phyloP scores from a whole-genome alignment of 2,329 filamentous ascomycete species.

The Hypoxylon sp. region DNA sequence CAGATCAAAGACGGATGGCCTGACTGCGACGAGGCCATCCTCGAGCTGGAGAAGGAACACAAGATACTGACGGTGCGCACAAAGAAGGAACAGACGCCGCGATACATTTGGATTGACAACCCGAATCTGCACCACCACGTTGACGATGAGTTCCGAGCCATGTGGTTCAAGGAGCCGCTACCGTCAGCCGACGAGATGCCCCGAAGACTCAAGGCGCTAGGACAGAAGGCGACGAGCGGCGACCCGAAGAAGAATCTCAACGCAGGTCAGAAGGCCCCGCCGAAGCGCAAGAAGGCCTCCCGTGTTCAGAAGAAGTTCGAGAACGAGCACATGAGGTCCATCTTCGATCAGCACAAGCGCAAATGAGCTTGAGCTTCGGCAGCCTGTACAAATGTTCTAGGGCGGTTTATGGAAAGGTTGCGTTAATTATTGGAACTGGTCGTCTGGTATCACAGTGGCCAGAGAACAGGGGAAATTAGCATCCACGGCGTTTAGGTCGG shows the following conservation, averaged over 20 bases:
- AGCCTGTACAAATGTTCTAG: conserved; percentile 53
- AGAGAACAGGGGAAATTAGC: conserved; percentile 18
- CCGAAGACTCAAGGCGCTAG: conserved; percentile 80
- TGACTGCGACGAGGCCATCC: conserved; percentile 83
- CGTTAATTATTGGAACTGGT: conserved; percentile 55
- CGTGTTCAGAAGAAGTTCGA: conserved; percentile 84
- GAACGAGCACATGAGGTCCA: conserved; percentile 87
- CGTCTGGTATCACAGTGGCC: neutral
- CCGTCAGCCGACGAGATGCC: conserved; percentile 81
- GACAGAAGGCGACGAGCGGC: conserved; percentile 87
- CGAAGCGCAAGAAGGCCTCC: conserved; percentile 80
- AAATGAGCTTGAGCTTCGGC: neutral
- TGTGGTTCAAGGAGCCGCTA: conserved; percentile 86
- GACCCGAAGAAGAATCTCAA: conserved; percentile 74
- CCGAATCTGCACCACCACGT: conserved; percentile 80
- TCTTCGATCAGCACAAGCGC: conserved; percentile 72
- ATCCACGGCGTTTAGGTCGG: conserved; percentile 37
- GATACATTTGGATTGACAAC: conserved; percentile 91
- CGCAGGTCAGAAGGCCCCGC: conserved; percentile 69
- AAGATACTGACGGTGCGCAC: conserved; percentile 88
- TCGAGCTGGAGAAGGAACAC: conserved; percentile 81
- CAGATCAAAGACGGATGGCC: conserved; percentile 98
- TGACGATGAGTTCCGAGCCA: conserved; percentile 84
- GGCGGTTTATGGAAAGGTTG: neutral
- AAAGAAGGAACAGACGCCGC: conserved; percentile 90